These are phyloP conservation scores for Benincasa hispida DNA, from an alignment of 306 rosid genomes.

Conservation along the genomic window DNA sequence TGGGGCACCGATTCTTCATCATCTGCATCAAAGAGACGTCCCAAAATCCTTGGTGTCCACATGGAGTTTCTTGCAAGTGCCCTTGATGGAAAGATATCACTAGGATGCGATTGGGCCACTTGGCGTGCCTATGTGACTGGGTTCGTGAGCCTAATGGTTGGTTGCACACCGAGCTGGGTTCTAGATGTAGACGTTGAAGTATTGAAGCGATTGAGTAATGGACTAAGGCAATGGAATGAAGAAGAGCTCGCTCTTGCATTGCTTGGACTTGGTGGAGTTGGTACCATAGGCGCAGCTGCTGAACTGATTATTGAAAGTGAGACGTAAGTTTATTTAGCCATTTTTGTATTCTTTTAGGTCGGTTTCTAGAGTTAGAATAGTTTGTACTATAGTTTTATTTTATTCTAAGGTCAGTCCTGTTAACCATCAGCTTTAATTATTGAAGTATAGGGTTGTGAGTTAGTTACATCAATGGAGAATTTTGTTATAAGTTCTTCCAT, in stretches of 20 bases:
- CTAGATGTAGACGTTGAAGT: slow-evolving; percentile 65
- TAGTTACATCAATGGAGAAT: background rate
- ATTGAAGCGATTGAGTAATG: slow-evolving; percentile 69
- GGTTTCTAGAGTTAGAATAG: background rate
- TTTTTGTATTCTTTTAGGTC: background rate
- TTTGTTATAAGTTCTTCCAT: background rate
- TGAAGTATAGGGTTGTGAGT: slow-evolving; percentile 3
- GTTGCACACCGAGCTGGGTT: slow-evolving; percentile 77
- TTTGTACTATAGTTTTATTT: slow-evolving; percentile 4
- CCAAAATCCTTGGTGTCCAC: slow-evolving; percentile 57
- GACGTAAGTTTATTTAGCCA: slow-evolving; percentile 16
- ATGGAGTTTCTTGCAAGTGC: slow-evolving; percentile 93
- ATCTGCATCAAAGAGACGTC: slow-evolving; percentile 69
- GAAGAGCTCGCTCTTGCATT: slow-evolving; percentile 83
- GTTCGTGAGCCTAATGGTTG: slow-evolving; percentile 75
- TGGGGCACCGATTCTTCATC: slow-evolving; percentile 92
- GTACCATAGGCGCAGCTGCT: slow-evolving; percentile 80
- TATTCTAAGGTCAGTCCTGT: background rate
- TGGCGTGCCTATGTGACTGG: slow-evolving; percentile 87
- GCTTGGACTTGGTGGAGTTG: slow-evolving; percentile 57
- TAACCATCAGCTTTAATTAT: background rate
- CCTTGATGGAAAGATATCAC: slow-evolving; percentile 84
- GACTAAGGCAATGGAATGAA: slow-evolving; percentile 69
- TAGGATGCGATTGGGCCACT: slow-evolving; percentile 71
- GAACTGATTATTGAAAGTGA: slow-evolving; percentile 59